Percentiles rank a stretch among this genome's conserved stretches.
These are phyloP conservation scores for Neoboletus magnificus DNA, from an alignment of 768 basidiomycete genomes.

Conservation along the genomic window DNA sequence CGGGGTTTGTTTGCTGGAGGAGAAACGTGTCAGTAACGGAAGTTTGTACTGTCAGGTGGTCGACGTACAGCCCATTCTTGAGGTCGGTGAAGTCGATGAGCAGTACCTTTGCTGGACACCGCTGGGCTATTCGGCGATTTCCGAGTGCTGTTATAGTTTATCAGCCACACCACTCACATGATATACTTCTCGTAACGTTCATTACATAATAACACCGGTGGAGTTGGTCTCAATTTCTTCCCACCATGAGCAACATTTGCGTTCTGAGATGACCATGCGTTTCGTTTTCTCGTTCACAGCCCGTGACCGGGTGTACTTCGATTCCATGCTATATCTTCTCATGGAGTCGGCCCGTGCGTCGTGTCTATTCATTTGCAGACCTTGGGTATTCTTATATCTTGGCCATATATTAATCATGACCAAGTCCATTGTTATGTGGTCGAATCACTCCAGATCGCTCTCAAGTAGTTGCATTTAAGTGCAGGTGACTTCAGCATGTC, in stretches of 20 bases:
- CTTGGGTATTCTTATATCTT: not conserved
- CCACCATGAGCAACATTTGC: not conserved
- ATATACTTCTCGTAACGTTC: not conserved
- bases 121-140: conserved; percentile 27
- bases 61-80: conserved; percentile 84
- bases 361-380: not conserved
- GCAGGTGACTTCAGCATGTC: conserved; percentile 14
- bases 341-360: conserved; percentile 1
- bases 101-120: conserved; percentile 6
- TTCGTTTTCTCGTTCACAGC: not conserved
- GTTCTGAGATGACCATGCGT: not conserved
- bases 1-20: conserved; percentile 92
- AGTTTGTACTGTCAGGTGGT: conserved; percentile 5
- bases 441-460: not conserved
- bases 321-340: not conserved
- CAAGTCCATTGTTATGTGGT: not conserved
- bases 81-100: conserved; percentile 50
- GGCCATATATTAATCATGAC: not conserved
- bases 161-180: conserved; percentile 29
- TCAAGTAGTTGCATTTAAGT: not conserved
- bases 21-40: conserved; percentile 6
- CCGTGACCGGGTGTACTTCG: not conserved
- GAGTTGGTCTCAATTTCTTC: too few relatives aligned
- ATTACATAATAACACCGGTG: not conserved
- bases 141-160: conserved; percentile 42